A percentile compares a stretch with the other conserved stretches of the same genome.
Conservation (phyloP, 2,329 filamentous ascomycete species). For the Paecilomyces formosus region DNA sequence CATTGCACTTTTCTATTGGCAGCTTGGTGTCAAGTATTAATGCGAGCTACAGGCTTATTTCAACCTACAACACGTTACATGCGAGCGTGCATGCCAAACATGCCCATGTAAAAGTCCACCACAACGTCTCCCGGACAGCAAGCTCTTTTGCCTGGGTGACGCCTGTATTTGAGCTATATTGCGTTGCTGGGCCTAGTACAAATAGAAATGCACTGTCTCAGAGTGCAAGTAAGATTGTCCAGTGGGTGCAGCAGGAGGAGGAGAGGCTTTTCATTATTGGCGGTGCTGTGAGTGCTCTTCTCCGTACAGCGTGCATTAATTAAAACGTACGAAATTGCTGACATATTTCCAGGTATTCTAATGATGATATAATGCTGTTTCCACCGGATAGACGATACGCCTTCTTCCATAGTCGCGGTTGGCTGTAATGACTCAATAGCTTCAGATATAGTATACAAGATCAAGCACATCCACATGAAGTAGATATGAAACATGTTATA, state of each 20-base stretch:
- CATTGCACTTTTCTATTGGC: slow-evolving; percentile 3
- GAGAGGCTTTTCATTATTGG: slow-evolving; percentile 95
- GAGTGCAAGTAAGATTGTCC: slow-evolving; percentile 79
- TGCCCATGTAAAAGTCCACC: slow-evolving; percentile 77
- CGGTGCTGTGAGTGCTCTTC: slow-evolving; percentile 60
- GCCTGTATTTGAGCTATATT: slow-evolving; percentile 87
- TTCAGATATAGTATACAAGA: too few species aligned
- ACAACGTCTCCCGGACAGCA: slow-evolving; percentile 65
- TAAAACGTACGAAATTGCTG: neutral
- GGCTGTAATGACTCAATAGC: too few species aligned
- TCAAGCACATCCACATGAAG: too few species aligned
- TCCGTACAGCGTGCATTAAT: neutral
- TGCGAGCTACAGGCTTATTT: slow-evolving; percentile 54
- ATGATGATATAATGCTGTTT: neutral
- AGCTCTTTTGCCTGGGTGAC: slow-evolving; percentile 87
- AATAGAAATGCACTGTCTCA: slow-evolving; percentile 63
- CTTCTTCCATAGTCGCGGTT: too few species aligned
- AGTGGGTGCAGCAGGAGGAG: slow-evolving; percentile 88
- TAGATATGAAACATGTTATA: too few species aligned
- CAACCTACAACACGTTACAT: slow-evolving; percentile 78
- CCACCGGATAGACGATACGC: too few species aligned
- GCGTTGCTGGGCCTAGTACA: slow-evolving; percentile 70
- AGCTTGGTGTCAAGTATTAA: neutral
- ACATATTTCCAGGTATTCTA: neutral
- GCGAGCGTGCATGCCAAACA: slow-evolving; percentile 77